phyloP scores from a whole-genome alignment of 441 rosid species.

The Pelargonium citronellum region DNA sequence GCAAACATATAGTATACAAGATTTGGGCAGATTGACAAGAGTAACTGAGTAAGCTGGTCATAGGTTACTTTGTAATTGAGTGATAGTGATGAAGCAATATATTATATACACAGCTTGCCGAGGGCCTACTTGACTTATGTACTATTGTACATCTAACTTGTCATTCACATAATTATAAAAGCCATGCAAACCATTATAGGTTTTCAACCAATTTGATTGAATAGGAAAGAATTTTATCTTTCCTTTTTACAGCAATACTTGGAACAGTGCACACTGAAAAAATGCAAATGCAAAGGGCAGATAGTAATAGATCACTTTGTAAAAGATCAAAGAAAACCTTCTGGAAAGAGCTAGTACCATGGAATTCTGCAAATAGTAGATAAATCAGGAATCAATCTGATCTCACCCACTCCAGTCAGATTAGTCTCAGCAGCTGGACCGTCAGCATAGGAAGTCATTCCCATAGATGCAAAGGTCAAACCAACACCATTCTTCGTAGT shows the following conservation, averaged over 20 bases:
- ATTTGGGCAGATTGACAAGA: background rate
- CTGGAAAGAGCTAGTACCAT: conserved; percentile 42
- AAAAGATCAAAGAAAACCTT: conserved; percentile 1
- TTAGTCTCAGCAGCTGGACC: conserved; percentile 67
- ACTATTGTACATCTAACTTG: background rate
- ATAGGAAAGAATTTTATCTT: too few relatives aligned
- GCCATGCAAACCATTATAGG: too few relatives aligned
- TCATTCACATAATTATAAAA: too few relatives aligned
- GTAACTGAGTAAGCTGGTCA: background rate
- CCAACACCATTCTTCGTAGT: conserved; percentile 71
- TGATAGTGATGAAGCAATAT: background rate
- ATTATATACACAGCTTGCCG: background rate
- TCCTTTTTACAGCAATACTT: too few relatives aligned
- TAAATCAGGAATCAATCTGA: conserved; percentile 80
- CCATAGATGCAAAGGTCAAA: conserved; percentile 76
- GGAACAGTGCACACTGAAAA: conserved; percentile 5
- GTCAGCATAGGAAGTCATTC: conserved; percentile 64
- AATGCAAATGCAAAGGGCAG: background rate
- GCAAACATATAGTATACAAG: background rate
- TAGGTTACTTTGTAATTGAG: background rate
- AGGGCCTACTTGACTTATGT: background rate
- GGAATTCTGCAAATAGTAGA: conserved; percentile 62
- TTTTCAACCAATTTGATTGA: too few relatives aligned
- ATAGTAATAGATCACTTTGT: background rate
- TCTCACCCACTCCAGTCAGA: conserved; percentile 73